Evolutionary conservation across 2,329 filamentous ascomycete species (phyloP).

Genomic region (Fusarium sambucinum): DNA sequence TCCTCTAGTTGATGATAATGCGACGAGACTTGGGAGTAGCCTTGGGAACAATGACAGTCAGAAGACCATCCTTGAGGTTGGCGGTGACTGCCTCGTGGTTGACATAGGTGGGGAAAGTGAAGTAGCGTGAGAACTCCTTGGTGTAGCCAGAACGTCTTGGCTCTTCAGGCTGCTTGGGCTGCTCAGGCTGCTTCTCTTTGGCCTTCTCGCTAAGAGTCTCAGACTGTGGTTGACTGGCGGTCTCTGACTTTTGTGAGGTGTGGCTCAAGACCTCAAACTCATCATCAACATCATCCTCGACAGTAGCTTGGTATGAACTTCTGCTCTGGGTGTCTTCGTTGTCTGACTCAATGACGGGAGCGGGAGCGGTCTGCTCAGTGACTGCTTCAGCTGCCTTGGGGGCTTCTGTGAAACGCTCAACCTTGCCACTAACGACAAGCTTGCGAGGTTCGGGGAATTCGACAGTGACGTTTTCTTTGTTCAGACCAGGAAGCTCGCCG

Average conservation of each 20-base stretch:
- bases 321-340: constrained; percentile 28
- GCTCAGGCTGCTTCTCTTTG: constrained; percentile 2
- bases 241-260: constrained; percentile 21
- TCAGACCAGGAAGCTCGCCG: constrained; percentile 79
- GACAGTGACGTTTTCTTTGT: constrained; percentile 77
- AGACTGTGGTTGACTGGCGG: background rate
- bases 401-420: constrained; percentile 66
- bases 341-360: background rate
- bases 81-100: constrained; percentile 71
- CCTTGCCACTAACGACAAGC: constrained; percentile 73
- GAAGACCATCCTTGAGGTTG: constrained; percentile 41
- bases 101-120: constrained; percentile 72
- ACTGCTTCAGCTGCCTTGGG: background rate
- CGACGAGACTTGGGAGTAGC: background rate
- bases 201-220: constrained; percentile 5
- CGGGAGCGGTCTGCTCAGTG: background rate
- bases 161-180: constrained; percentile 40
- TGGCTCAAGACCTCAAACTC: constrained; percentile 29
- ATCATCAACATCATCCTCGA: constrained; percentile 25
- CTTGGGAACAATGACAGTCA: constrained; percentile 4
- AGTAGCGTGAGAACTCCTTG: constrained; percentile 72
- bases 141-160: constrained; percentile 53
- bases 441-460: constrained; percentile 81
- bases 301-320: constrained; percentile 29
- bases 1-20: background rate